Conservation (phyloP, 169 alveolate species). For the Miamiensis avidus region DNA sequence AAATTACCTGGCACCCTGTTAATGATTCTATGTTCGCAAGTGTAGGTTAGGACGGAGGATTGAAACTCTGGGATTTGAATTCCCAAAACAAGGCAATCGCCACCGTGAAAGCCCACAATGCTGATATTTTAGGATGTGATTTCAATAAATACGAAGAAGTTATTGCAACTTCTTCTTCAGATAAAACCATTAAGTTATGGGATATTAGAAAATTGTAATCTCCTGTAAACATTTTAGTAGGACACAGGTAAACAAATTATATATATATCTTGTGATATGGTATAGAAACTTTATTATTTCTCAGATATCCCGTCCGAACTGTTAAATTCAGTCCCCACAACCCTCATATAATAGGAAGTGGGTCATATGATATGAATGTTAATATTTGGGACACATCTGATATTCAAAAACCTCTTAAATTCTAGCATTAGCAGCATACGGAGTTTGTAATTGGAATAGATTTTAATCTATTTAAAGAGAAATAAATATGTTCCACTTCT, state of each 20-base stretch:
- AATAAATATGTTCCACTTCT: slow-evolving; percentile 59
- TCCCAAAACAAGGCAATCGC: slow-evolving; percentile 59
- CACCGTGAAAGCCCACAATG: slow-evolving; percentile 54
- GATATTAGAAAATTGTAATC: slow-evolving; percentile 46
- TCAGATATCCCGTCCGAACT: slow-evolving; percentile 58
- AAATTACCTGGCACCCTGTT: slow-evolving; percentile 71
- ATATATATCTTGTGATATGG: not conserved
- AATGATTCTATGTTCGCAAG: slow-evolving; percentile 61
- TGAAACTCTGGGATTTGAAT: slow-evolving; percentile 65
- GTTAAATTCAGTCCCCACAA: slow-evolving; percentile 76
- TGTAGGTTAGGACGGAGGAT: slow-evolving; percentile 58
- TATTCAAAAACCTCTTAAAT: slow-evolving; percentile 45
- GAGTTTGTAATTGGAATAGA: slow-evolving; percentile 84
- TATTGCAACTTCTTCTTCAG: slow-evolving; percentile 72
- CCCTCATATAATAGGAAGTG: slow-evolving; percentile 67
- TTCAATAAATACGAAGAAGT: slow-evolving; percentile 76
- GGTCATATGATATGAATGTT: slow-evolving; percentile 81
- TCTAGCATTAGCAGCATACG: slow-evolving; percentile 61
- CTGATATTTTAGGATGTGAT: slow-evolving; percentile 66
- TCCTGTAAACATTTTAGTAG: slow-evolving; percentile 60
- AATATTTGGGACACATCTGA: slow-evolving; percentile 64
- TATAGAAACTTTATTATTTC: no score
- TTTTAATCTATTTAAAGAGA: slow-evolving; percentile 66
- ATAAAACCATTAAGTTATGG: slow-evolving; percentile 72
- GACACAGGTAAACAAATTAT: slow-evolving; percentile 50